phyloP scores from a whole-genome alignment of 2,329 filamentous ascomycete species.

The Cladosporium oxysporum region DNA sequence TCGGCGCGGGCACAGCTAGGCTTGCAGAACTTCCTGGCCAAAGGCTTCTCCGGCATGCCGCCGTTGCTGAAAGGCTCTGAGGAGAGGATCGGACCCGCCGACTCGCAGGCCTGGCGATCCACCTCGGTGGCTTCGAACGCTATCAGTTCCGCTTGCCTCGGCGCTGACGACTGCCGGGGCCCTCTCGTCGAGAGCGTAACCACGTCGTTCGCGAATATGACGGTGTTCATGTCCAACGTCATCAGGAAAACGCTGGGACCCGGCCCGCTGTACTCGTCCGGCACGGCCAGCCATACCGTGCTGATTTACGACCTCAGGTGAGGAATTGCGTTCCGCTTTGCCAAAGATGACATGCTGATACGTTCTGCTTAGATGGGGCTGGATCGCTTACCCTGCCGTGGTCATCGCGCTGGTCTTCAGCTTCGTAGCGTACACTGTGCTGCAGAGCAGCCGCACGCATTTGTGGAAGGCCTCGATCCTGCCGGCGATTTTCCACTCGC shows the following conservation, averaged over 20 bases:
- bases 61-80: background rate
- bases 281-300: background rate
- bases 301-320: background rate
- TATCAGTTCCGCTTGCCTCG: background rate
- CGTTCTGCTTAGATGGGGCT: background rate
- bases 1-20: background rate
- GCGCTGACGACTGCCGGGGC: background rate
- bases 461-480: background rate
- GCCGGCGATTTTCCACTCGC: background rate
- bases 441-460: background rate
- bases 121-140: background rate
- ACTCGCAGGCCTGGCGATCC: background rate
- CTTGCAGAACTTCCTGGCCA: background rate
- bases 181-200: background rate
- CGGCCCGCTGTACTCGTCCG: background rate
- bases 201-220: background rate
- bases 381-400: background rate
- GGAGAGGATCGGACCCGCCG: background rate
- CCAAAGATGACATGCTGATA: no score
- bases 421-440: background rate
- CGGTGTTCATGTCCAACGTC: background rate
- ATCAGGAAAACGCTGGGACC: background rate
- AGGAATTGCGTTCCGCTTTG: background rate
- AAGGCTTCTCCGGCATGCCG: background rate
- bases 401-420: background rate